A percentile compares a stretch with the other conserved stretches of the same genome.
Conservation (phyloP, 768 basidiomycete genomes). For the Podaxis sp. region DNA sequence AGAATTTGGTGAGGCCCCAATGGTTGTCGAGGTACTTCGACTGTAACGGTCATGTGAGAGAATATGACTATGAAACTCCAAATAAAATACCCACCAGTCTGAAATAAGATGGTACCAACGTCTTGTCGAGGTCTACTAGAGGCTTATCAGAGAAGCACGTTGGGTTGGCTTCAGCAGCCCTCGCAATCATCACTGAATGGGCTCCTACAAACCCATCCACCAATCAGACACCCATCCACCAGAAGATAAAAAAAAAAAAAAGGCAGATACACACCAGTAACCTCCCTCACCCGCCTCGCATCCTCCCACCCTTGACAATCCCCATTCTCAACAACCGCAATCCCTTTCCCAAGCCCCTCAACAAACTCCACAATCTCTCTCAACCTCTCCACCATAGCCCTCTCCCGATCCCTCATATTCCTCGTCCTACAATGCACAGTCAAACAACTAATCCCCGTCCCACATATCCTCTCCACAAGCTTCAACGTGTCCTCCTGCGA, state of each 20-base stretch:
- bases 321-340: constrained; percentile 94
- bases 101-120: constrained; percentile 68
- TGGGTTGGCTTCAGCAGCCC: constrained; percentile 91
- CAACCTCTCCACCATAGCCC: constrained; percentile 73
- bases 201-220: constrained; percentile 44
- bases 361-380: constrained; percentile 86
- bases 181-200: constrained; percentile 93
- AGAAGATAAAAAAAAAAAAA: constrained; percentile 12
- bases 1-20: constrained; percentile 86
- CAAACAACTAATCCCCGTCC: constrained; percentile 83
- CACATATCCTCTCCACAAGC: constrained; percentile 83
- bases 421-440: constrained; percentile 95
- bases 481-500: constrained; percentile 83
- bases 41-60: constrained; percentile 30
- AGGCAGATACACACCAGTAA: constrained; percentile 52
- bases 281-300: constrained; percentile 63
- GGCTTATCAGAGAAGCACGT: constrained; percentile 76
- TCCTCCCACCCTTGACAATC: constrained; percentile 82
- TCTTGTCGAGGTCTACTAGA: constrained; percentile 61
- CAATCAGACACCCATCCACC: neutral
- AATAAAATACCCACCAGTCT: constrained; percentile 50
- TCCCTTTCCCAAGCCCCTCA: constrained; percentile 60
- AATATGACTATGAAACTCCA: neutral
- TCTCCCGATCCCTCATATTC: constrained; percentile 82
- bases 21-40: constrained; percentile 72